phyloP scores from a whole-genome alignment of 1,284 basidiomycete species.

The Ceratobasidium sp. region DNA sequence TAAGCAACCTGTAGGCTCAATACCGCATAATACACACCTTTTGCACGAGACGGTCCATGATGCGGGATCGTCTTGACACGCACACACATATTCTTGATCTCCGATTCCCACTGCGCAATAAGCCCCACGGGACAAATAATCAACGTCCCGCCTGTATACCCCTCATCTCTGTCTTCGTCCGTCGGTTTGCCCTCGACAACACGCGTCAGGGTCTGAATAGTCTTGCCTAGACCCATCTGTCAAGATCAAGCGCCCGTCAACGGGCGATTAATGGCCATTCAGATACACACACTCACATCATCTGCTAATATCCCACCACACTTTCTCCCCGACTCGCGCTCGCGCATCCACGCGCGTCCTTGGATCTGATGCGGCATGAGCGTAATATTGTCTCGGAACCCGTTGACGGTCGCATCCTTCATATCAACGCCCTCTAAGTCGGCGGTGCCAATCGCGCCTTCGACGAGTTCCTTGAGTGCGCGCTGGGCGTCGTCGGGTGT shows the following conservation, averaged over 20 bases:
- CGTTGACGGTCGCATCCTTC: constrained; percentile 73
- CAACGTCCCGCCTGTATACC: constrained; percentile 61
- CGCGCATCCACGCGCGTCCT: constrained; percentile 88
- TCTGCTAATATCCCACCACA: constrained; percentile 91
- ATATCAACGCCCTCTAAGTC: constrained; percentile 61
- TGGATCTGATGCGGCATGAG: constrained; percentile 89
- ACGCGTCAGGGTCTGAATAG: constrained; percentile 87
- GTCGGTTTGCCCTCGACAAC: constrained; percentile 81
- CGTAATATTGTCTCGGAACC: constrained; percentile 73
- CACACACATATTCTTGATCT: constrained; percentile 81
- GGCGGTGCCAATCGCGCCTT: constrained; percentile 57
- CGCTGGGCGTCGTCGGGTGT: constrained; percentile 62
- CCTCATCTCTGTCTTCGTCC: constrained; percentile 74
- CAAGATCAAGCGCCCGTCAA: constrained; percentile 3
- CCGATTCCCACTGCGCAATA: constrained; percentile 91
- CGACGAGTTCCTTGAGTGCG: constrained; percentile 61
- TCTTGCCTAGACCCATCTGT: constrained; percentile 79
- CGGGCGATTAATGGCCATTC: constrained; percentile 11
- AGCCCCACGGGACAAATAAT: constrained; percentile 87
- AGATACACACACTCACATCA: constrained; percentile 73
- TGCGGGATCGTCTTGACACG: constrained; percentile 80
- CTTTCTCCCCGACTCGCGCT: constrained; percentile 81
- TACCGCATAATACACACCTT: constrained; percentile 59
- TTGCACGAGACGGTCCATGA: constrained; percentile 79
- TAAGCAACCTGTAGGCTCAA: background rate